Evolutionary conservation across 2,329 filamentous ascomycete genomes (phyloP), one percentile per base, ranked within the genome.

Genomic region (Exophiala viscosa): DNA sequence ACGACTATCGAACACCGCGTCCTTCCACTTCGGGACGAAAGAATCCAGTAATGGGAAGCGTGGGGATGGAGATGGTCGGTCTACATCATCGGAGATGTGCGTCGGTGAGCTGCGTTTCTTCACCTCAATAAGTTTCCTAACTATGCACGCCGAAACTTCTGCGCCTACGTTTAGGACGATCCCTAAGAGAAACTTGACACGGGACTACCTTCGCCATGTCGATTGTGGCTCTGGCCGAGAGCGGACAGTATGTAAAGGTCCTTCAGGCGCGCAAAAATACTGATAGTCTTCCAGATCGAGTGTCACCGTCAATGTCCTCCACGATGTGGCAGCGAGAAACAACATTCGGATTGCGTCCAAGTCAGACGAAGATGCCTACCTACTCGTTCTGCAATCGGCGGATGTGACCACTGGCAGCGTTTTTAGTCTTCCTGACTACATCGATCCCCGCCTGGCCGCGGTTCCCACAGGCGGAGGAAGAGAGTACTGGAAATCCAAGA

Each of bases 361-460:
- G 34, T 32, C 45, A 23, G 59, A 62, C 15, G 57, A 60, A 48
- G 54, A 58, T 28, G 59, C 59, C 31, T 67, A 62, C 51, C 58
- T 66, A n/a, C 49, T 61, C 17, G 54, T 66, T 5, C 59, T 67
- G 1, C 61, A 64, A 45, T 66, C 64, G 2, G 59, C 59, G 5
- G 65, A 66, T 18, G 58, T 58, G 15, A 58, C 62, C 2, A 50
- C 59, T n/a, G 47, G 56, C 28, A 46, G 64, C 15, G 63, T 73
- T 45, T 55, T 68, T 18, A 52, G 53, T 18, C 56, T 70, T 33
- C 64, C 65, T 1, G 69, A 73, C 50, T 73, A 70, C 52, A 54
- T 69, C 33, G 67, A 71, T 52, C 69, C 68, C 7, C 50, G 61
- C 11, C 62, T 71, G 23, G 58, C 50, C 34, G 70, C 69, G 3